Percentiles rank a stretch among this genome's conserved stretches.
Evolutionary conservation across 768 basidiomycete species (phyloP).

Genomic region (Hemileccinum rubropunctum): DNA sequence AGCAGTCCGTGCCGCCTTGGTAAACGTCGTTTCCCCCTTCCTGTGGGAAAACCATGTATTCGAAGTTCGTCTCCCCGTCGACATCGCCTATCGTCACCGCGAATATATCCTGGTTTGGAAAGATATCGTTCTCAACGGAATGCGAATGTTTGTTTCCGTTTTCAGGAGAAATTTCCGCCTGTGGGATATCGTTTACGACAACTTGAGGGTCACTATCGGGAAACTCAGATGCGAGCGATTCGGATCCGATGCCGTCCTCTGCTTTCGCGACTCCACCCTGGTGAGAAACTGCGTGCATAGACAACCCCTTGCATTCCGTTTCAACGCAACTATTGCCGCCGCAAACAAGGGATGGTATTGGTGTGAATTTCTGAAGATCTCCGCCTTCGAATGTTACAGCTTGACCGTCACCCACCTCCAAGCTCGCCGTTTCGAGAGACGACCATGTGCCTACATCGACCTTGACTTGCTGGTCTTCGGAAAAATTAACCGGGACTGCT

Average conservation of each 20-base stretch:
- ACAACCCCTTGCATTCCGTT: not conserved
- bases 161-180: not conserved
- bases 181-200: not conserved
- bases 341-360: not conserved
- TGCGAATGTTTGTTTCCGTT: not conserved
- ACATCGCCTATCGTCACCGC: not conserved
- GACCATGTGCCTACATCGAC: not conserved
- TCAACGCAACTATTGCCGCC: not conserved
- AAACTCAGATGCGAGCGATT: too few relatives aligned
- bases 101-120: not conserved
- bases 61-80: not conserved
- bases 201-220: not conserved
- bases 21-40: not conserved
- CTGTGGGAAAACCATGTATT: not conserved
- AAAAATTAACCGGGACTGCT: conserved; percentile 5
- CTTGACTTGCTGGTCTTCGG: not conserved
- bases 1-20: not conserved
- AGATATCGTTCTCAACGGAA: not conserved
- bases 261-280: not conserved
- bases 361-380: not conserved
- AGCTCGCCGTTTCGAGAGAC: not conserved
- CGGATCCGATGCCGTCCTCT: not conserved
- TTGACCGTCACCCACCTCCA: not conserved
- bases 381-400: not conserved
- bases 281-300: not conserved